Percentiles rank a stretch among this genome's conserved stretches.
Conservation (phyloP, 345 rosid genomes). For the Nasturtium officinale region DNA sequence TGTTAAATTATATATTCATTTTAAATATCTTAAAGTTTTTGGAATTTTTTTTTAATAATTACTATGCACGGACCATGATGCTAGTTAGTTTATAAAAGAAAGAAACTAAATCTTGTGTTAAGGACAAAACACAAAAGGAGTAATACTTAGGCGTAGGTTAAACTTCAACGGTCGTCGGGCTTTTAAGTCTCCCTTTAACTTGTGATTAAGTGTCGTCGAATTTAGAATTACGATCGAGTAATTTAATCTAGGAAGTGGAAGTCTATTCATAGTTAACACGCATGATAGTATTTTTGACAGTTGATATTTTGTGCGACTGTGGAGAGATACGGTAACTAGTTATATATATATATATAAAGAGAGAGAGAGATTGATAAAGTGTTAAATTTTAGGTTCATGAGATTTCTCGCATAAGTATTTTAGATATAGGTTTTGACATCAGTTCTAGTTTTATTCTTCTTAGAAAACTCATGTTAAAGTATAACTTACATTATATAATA, state of each 20-base stretch:
- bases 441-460: too few species aligned
- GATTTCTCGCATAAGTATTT: too few species aligned
- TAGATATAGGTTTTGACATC: too few species aligned
- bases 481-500: background rate
- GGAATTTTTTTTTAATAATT: too few species aligned
- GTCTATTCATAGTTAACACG: background rate
- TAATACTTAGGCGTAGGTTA: constrained; percentile 31
- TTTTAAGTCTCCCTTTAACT: constrained; percentile 42
- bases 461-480: background rate
- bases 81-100: background rate
- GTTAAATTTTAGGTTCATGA: too few species aligned
- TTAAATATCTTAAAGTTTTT: too few species aligned
- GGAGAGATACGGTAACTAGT: too few species aligned
- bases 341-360: background rate
- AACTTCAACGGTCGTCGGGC: constrained; percentile 32
- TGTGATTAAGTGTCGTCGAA: background rate
- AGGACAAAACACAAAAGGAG: constrained; percentile 16
- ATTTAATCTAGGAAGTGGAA: background rate
- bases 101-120: constrained; percentile 21
- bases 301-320: too few species aligned
- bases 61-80: too few species aligned
- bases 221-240: background rate
- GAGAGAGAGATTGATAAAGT: background rate
- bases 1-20: too few species aligned
- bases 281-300: too few species aligned